Conservation (phyloP, 106 monocot genomes). For the Gastrodia elata region DNA sequence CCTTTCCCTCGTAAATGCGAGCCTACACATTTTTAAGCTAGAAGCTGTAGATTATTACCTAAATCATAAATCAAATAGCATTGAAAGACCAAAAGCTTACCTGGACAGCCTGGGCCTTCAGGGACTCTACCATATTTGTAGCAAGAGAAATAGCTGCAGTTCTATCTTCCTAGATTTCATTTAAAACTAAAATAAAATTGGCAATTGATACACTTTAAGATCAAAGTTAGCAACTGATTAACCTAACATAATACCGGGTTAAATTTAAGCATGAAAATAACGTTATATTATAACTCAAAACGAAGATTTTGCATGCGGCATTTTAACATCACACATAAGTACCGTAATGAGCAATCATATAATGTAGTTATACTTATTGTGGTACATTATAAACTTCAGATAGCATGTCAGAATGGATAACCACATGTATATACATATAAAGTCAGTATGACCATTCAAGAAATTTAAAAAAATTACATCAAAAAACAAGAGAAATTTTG, state of each 20-base stretch:
- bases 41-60: constrained; percentile 4
- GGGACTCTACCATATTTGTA: constrained; percentile 41
- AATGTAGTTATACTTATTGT: neutral
- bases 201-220: neutral
- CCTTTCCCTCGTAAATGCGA: constrained; percentile 50
- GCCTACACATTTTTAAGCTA: constrained; percentile 20
- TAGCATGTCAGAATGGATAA: neutral
- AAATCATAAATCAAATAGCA: neutral
- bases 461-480: neutral
- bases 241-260: neutral
- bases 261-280: neutral
- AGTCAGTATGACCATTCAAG: neutral
- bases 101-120: constrained; percentile 40
- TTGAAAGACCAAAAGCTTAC: constrained; percentile 11
- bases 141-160: constrained; percentile 34
- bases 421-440: neutral
- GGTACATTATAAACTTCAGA: neutral
- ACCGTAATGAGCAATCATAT: neutral
- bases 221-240: neutral
- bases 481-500: neutral
- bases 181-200: neutral
- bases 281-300: neutral
- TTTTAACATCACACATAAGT: neutral
- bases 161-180: constrained; percentile 40
- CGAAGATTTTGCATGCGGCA: neutral